Percentiles rank a stretch among this genome's conserved stretches.
These are phyloP conservation scores for Corrigiola litoralis DNA, from an alignment of 179 eudicot genomes.

Conservation along the genomic window DNA sequence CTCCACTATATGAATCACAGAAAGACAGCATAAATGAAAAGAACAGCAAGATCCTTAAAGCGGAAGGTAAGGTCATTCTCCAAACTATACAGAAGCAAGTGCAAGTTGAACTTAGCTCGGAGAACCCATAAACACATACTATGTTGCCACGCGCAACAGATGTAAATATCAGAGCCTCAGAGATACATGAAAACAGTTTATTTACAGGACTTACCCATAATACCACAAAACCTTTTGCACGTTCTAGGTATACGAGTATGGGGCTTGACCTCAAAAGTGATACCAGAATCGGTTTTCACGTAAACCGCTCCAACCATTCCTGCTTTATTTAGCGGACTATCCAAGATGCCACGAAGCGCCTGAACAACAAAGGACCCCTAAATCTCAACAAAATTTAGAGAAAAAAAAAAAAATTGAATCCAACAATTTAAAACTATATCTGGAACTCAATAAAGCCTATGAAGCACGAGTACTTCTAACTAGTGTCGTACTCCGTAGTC, in stretches of 20 bases:
- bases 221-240: constrained; percentile 21
- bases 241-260: constrained; percentile 31
- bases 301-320: constrained; percentile 25
- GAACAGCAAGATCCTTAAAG: background rate
- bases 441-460: too few relatives aligned
- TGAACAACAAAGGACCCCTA: background rate
- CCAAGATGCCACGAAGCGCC: constrained; percentile 22
- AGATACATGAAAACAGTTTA: background rate
- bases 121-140: background rate
- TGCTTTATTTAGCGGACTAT: constrained; percentile 16
- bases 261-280: constrained; percentile 26
- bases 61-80: background rate
- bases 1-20: constrained; percentile 10
- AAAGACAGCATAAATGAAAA: background rate
- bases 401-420: background rate
- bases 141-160: background rate
- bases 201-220: constrained; percentile 17
- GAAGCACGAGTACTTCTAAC: too few relatives aligned
- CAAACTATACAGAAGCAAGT: background rate
- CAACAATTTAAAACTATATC: too few relatives aligned
- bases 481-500: too few relatives aligned
- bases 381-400: background rate
- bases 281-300: constrained; percentile 25
- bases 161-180: background rate
- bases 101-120: background rate